Percentiles rank a stretch among this genome's conserved stretches.
Evolutionary conservation across 1,139 yeast species (phyloP).

Genomic region (Yamadazyma diospyri): DNA sequence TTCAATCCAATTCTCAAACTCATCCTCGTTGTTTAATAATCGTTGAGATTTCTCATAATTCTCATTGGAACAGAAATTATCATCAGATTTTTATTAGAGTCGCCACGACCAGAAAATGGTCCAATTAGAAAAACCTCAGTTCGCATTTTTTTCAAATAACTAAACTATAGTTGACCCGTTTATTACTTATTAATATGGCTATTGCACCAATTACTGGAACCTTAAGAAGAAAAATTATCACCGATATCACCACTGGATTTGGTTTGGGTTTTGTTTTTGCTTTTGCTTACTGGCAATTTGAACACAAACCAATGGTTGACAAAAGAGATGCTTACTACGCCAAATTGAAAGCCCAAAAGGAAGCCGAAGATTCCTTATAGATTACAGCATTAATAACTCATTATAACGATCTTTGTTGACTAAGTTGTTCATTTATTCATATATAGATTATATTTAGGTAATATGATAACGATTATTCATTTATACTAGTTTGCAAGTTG

Average conservation of each 20-base stretch:
- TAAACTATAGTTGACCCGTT: no score
- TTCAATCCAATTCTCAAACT: slow-evolving; percentile 1
- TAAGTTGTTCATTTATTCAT: not conserved
- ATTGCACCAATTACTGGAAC: slow-evolving; percentile 89
- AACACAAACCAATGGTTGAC: slow-evolving; percentile 67
- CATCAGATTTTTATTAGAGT: slow-evolving; percentile 4
- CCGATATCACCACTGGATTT: slow-evolving; percentile 73
- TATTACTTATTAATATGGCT: slow-evolving; percentile 51
- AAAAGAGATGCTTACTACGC: slow-evolving; percentile 87
- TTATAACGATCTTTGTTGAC: not conserved
- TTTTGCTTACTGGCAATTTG: slow-evolving; percentile 31
- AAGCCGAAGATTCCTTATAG: slow-evolving; percentile 50
- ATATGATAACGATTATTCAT: slow-evolving; percentile 1
- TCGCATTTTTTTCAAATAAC: no score
- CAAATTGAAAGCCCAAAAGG: slow-evolving; percentile 67
- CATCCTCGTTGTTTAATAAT: not conserved
- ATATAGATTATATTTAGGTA: not conserved
- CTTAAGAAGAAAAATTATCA: slow-evolving; percentile 75
- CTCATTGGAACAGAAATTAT: slow-evolving; percentile 13
- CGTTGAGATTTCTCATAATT: slow-evolving; percentile 1
- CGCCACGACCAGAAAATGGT: slow-evolving; percentile 3
- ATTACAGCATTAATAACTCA: not conserved
- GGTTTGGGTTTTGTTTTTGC: slow-evolving; percentile 39
- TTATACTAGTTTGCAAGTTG: slow-evolving; percentile 21
- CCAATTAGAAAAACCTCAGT: slow-evolving; percentile 8